phyloP scores from a whole-genome alignment of 2,329 filamentous ascomycete genomes.

The Penicillium sp. region DNA sequence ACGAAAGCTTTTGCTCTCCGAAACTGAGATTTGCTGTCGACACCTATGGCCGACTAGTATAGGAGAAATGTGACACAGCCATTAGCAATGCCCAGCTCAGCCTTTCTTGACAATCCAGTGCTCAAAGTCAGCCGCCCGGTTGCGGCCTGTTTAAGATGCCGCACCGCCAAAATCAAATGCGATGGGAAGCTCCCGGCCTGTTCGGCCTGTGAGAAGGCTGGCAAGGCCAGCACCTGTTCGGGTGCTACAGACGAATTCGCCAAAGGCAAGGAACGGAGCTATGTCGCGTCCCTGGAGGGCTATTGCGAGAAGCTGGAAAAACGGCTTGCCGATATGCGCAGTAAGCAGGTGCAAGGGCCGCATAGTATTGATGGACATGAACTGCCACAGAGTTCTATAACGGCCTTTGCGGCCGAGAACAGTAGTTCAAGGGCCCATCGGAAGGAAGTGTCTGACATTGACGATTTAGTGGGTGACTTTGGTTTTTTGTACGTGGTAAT shows the following conservation, averaged over 20 bases:
- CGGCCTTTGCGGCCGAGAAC: constrained; percentile 27
- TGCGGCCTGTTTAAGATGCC: constrained; percentile 76
- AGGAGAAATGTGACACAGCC: constrained; percentile 19
- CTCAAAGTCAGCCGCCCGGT: constrained; percentile 68
- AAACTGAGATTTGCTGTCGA: neutral
- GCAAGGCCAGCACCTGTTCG: constrained; percentile 80
- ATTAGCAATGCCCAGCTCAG: constrained; percentile 27
- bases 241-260: constrained; percentile 95
- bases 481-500: constrained; percentile 64
- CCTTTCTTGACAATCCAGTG: constrained; percentile 38
- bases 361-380: constrained; percentile 19
- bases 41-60: neutral
- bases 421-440: constrained; percentile 39
- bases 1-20: too few species aligned
- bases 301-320: constrained; percentile 84
- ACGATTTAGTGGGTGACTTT: constrained; percentile 89
- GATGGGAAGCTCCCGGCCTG: constrained; percentile 95
- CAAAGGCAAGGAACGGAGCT: constrained; percentile 90
- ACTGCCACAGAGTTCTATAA: constrained; percentile 34
- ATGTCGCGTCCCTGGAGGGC: constrained; percentile 91
- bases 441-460: constrained; percentile 78
- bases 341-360: constrained; percentile 24
- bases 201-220: constrained; percentile 89
- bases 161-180: constrained; percentile 94
- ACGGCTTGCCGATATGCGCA: constrained; percentile 54